phyloP scores from a whole-genome alignment of 2,329 filamentous ascomycete species.

The Cryphonectria radicalis region DNA sequence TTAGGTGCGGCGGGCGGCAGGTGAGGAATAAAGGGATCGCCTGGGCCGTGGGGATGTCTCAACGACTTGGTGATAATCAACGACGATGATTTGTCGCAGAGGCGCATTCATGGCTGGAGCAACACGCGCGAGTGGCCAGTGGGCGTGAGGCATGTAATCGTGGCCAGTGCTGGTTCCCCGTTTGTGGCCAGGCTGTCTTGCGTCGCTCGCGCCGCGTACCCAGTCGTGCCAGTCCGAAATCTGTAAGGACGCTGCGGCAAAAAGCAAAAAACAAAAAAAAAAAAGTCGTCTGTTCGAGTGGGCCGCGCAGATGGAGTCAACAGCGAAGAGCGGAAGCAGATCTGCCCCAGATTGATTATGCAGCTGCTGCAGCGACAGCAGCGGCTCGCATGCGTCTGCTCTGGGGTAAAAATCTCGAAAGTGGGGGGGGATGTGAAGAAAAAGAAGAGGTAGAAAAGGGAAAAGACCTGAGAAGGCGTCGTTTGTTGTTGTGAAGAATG shows the following conservation, averaged over 20 bases:
- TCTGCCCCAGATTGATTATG: conserved; percentile 18
- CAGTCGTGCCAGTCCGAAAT: conserved; percentile 18
- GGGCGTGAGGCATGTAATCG: conserved; percentile 25
- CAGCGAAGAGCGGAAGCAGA: conserved; percentile 14
- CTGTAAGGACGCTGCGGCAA: conserved; percentile 18
- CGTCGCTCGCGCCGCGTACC: conserved; percentile 27
- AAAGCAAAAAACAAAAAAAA: background rate
- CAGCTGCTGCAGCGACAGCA: conserved; percentile 6
- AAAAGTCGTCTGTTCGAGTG: conserved; percentile 15
- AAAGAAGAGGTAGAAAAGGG: background rate
- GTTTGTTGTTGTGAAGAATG: background rate
- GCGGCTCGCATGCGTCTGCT: conserved; percentile 9
- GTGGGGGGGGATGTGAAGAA: background rate
- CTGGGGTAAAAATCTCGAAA: background rate
- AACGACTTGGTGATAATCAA: conserved; percentile 17
- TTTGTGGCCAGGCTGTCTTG: conserved; percentile 29
- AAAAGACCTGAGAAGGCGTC: background rate
- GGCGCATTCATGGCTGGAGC: conserved; percentile 27
- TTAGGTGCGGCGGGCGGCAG: conserved; percentile 23
- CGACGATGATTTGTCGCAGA: conserved; percentile 25
- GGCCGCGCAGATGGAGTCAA: conserved; percentile 22
- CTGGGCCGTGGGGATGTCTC: conserved; percentile 25
- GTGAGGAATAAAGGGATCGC: conserved; percentile 32
- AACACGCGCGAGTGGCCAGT: conserved; percentile 20
- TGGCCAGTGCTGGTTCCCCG: conserved; percentile 27